Conservation (phyloP, 2,329 filamentous ascomycete genomes). For the Graphium sp. region DNA sequence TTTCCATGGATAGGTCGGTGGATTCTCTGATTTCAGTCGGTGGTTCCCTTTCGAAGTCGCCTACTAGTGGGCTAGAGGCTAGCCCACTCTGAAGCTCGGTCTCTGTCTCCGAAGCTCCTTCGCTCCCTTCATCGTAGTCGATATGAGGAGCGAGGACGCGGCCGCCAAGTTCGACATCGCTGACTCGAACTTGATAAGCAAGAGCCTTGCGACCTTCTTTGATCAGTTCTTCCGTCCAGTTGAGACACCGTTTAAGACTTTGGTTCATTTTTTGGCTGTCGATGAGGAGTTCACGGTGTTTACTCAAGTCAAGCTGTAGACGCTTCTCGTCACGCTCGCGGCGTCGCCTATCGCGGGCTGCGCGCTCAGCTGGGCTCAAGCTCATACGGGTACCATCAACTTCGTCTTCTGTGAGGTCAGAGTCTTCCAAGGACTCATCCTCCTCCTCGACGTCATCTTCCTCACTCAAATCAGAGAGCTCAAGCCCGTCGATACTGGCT, state of each 20-base stretch:
- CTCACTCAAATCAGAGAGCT: slow-evolving; percentile 33
- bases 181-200: slow-evolving; percentile 61
- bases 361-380: slow-evolving; percentile 20
- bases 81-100: too few species aligned
- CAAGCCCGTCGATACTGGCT: slow-evolving; percentile 23
- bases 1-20: neutral
- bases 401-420: slow-evolving; percentile 24
- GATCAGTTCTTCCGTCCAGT: slow-evolving; percentile 82
- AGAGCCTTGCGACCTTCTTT: slow-evolving; percentile 77
- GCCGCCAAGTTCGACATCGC: slow-evolving; percentile 68
- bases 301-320: slow-evolving; percentile 68
- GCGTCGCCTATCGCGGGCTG: slow-evolving; percentile 29
- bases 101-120: slow-evolving; percentile 5
- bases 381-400: too few species aligned
- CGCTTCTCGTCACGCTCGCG: slow-evolving; percentile 66
- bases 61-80: too few species aligned
- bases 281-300: slow-evolving; percentile 74
- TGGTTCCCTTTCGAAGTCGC: slow-evolving; percentile 10
- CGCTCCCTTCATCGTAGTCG: slow-evolving; percentile 32
- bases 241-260: slow-evolving; percentile 75
- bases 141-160: slow-evolving; percentile 55
- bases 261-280: slow-evolving; percentile 94
- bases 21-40: slow-evolving; percentile 7
- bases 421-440: slow-evolving; percentile 33
- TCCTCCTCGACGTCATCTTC: slow-evolving; percentile 22